Evolutionary conservation across 495 filamentous ascomycete genomes (phyloP), one percentile per base, ranked within the genome.

Genomic region (Xylaria venustula): DNA sequence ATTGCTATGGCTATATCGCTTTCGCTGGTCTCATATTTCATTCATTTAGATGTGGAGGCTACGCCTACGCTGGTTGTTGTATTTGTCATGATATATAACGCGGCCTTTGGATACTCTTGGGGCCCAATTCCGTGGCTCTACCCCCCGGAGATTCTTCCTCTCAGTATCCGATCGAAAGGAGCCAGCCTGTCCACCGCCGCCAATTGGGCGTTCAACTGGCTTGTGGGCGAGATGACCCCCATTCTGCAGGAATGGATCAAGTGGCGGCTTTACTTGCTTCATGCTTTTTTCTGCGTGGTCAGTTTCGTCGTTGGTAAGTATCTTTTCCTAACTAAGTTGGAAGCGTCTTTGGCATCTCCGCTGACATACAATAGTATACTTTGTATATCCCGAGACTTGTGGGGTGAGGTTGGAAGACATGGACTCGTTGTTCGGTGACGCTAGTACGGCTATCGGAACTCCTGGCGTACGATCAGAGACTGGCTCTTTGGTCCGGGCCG

Each of bases 171-270:
- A 57, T 96, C 94, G 19, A 98, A 98, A 77, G 94, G 94, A 60
- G 95, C 94, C 49, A 97, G 93, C 78, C 77, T 98, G 66, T 98
- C 94, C 60, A 98, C 94, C 1, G 94, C 94, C 19, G 83, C 92
- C 8, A 98, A 98, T 70, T 98, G 95, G 95, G 91, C 93, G 3
- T 98, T 94, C 77, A 98, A 98, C 70, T 98, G 91, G 90, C 81
- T 98, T 5, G 95, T 98, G 26, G 95, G 94, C 42, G 89, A 92
- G 72, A 84, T 98, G 77, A 98, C 94, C 7, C 94, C 94, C 2
- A 83, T 98, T 61, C 79, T 98, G 42, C 94, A 98, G 73, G 90
- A 91, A 60, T 84, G 79, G 73, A 97, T 98, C 59, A 85, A 86
- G 62, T 98, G 94, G 95, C 85, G 93, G 46, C 75, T 98, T 50